Evolutionary conservation across 2,329 filamentous ascomycete species (phyloP), one percentile per base, ranked within the genome.

Genomic region (Pochonia chlamydosporia): DNA sequence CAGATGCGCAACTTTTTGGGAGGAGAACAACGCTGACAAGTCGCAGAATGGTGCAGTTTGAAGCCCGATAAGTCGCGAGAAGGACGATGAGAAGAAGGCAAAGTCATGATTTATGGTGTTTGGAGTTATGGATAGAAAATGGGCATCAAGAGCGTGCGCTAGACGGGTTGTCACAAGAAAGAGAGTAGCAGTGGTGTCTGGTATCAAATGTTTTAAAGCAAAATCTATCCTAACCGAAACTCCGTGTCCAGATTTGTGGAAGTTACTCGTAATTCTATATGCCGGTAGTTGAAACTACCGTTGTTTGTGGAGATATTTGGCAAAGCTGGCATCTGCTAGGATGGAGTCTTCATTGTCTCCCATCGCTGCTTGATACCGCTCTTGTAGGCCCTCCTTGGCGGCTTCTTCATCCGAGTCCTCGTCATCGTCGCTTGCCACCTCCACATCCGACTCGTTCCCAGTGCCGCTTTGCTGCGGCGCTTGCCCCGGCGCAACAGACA

Each of bases 11-110:
- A n/a, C n/a, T n/a, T n/a, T n/a, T n/a, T n/a, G n/a, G n/a, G n/a
- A n/a, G n/a, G n/a, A n/a, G n/a, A n/a, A n/a, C n/a, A n/a, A n/a
- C n/a, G 24, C 43, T 40, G 41, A 36, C 28, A 28, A 11, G 7
- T 28, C n/a, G 13, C 49, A 95, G 92, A 63, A 96, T 97, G 91
- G 91, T 97, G 44, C 93, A 99, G 72, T 97, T 99, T 62, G 91
- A 99, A 75, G 93, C 93, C 44, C 82, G 92, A 70, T 97, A 52
- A 43, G 23, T n/a, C n/a, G n/a, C 41, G 24, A 33, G 26, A 18
- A 26, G n/a, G 44, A n/a, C 26, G 21, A 35, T 18, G n/a, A 31
- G 40, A 16, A 23, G 13, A 23, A 41, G 4, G 11, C 25, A 4
- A 7, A 5, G 9, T 23, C 4, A 14, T 14, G 24, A 25, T 16